Evolutionary conservation across 1,284 basidiomycete species (phyloP).

Genomic region (Papiliotrema flavescens): DNA sequence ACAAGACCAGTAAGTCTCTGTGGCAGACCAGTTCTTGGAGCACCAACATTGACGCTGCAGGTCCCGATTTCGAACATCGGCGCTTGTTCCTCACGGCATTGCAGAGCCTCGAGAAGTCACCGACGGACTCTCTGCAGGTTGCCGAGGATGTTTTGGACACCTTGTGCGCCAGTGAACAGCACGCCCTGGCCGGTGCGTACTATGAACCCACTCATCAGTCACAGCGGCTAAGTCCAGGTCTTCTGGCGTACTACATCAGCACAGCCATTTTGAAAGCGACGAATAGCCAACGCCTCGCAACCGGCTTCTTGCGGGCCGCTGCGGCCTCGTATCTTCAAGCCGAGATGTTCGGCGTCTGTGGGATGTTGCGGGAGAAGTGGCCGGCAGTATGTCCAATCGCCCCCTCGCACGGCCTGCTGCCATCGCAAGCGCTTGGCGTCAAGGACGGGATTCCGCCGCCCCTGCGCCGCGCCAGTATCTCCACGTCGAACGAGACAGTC

Average conservation of each 20-base stretch:
- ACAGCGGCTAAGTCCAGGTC: constrained; percentile 4
- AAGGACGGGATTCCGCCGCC: neutral
- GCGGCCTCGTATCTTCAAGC: constrained; percentile 5
- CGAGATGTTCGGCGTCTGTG: constrained; percentile 16
- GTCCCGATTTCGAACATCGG: constrained; percentile 1
- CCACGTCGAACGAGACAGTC: constrained; percentile 6
- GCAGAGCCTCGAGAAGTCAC: neutral
- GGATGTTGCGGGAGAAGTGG: constrained; percentile 11
- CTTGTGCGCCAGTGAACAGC: constrained; percentile 7
- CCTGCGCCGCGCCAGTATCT: constrained; percentile 4
- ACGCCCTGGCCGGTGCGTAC: constrained; percentile 11
- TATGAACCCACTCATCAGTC: neutral
- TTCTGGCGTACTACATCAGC: constrained; percentile 21
- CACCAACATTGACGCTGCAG: neutral
- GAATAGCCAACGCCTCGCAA: neutral
- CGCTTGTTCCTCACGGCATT: neutral
- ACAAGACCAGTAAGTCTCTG: neutral
- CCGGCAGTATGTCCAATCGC: constrained; percentile 3
- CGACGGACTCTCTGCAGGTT: neutral
- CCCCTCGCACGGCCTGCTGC: constrained; percentile 1
- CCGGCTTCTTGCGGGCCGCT: constrained; percentile 7
- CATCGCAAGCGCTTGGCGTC: constrained; percentile 13
- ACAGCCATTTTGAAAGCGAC: constrained; percentile 11
- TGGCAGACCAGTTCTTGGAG: no score
- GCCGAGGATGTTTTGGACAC: constrained; percentile 17